Conservation (phyloP, 2,329 filamentous ascomycete species). For the Myrmaecium sp. region DNA sequence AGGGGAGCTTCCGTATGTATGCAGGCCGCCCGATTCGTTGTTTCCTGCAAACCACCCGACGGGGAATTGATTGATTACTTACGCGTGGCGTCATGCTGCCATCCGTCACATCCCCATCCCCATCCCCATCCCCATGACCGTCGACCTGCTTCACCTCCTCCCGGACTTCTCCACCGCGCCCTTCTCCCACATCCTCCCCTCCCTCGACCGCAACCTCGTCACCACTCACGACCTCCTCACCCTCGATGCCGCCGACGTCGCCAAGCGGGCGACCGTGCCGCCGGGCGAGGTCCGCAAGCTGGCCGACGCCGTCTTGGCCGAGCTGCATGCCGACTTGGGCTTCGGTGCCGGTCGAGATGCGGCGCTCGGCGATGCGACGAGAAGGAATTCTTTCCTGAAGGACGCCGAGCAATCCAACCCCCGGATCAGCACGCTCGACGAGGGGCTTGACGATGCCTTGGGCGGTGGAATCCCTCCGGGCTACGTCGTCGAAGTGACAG, state of each 20-base stretch:
- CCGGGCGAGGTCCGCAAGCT: slow-evolving; percentile 65
- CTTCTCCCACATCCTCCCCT: slow-evolving; percentile 59
- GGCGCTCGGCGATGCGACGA: slow-evolving; percentile 15
- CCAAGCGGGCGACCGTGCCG: slow-evolving; percentile 69
- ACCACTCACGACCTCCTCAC: slow-evolving; percentile 73
- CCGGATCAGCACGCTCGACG: slow-evolving; percentile 74
- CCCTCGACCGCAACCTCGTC: slow-evolving; percentile 61
- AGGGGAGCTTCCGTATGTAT: too few species aligned
- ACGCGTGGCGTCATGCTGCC: slow-evolving; percentile 2
- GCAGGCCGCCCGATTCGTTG: too few species aligned
- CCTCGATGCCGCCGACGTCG: slow-evolving; percentile 65
- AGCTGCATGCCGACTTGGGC: slow-evolving; percentile 47
- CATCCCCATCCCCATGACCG: slow-evolving; percentile 42
- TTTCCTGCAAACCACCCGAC: too few species aligned
- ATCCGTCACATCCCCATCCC: slow-evolving; percentile 1
- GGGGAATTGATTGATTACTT: too few species aligned
- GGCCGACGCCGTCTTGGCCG: slow-evolving; percentile 46
- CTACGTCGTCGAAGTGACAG: slow-evolving; percentile 74
- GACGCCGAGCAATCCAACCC: slow-evolving; percentile 31
- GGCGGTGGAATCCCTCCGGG: slow-evolving; percentile 67
- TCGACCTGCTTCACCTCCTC: slow-evolving; percentile 65
- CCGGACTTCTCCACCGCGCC: slow-evolving; percentile 58
- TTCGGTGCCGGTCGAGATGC: slow-evolving; percentile 13
- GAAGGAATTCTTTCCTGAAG: slow-evolving; percentile 11
- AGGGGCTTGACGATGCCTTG: slow-evolving; percentile 50